Conservation (phyloP, 2,329 filamentous ascomycete genomes). For the Penicillium fuscoglaucum region DNA sequence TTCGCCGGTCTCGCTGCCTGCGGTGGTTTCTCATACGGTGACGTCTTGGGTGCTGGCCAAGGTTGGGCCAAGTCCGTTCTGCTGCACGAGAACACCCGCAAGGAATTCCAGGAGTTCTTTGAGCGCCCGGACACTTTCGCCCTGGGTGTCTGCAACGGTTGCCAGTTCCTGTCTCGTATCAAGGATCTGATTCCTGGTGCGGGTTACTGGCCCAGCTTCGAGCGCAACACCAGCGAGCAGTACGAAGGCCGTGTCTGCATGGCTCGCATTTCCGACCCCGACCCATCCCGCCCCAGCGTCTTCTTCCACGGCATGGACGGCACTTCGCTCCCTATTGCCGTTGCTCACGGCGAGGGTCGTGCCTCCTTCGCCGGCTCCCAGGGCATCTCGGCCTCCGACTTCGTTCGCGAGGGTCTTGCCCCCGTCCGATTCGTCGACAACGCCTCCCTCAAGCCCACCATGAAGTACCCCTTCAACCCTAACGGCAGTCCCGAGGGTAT, state of each 20-base stretch:
- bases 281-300: conserved; percentile 62
- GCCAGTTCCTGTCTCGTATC: conserved; percentile 85
- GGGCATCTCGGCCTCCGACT: conserved; percentile 43
- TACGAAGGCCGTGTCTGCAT: conserved; percentile 88
- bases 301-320: conserved; percentile 89
- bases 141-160: conserved; percentile 94
- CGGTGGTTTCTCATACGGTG: conserved; percentile 93
- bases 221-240: conserved; percentile 79
- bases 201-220: conserved; percentile 78
- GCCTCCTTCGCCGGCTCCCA: conserved; percentile 66
- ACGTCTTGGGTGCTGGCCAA: conserved; percentile 88
- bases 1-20: conserved; percentile 92
- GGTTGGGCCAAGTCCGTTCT: conserved; percentile 96
- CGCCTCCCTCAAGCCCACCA: conserved; percentile 66
- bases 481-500: conserved; percentile 83
- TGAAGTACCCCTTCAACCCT: conserved; percentile 83
- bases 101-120: conserved; percentile 84
- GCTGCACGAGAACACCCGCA: conserved; percentile 72
- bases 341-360: conserved; percentile 88
- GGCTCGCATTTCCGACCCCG: conserved; percentile 72
- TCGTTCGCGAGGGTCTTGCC: conserved; percentile 68
- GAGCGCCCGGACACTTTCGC: conserved; percentile 84
- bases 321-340: conserved; percentile 77
- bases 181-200: conserved; percentile 86
- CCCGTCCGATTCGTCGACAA: conserved; percentile 87